These are phyloP conservation scores for Pleodorina starrii DNA, from an alignment of 139 green algal genomes.

Conservation along the genomic window DNA sequence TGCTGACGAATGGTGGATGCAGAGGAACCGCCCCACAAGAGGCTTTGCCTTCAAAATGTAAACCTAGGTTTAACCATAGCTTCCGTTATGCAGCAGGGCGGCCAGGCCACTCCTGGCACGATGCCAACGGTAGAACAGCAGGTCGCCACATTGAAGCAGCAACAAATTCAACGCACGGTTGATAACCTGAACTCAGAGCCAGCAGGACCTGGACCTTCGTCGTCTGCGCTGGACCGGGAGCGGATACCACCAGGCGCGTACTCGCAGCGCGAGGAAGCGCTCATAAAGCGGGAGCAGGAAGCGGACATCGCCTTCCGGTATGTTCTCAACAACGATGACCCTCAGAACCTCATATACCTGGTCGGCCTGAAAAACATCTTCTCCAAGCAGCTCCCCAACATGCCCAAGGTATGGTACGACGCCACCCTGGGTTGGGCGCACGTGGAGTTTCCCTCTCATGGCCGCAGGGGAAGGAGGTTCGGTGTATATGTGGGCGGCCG, in stretches of 20 bases:
- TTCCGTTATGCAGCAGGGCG: neutral
- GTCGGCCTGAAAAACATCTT: slow-evolving; percentile 96
- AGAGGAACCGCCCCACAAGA: slow-evolving; percentile 13
- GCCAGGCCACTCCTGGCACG: neutral
- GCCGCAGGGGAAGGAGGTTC: too few species aligned
- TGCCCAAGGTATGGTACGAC: slow-evolving; percentile 81
- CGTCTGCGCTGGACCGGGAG: neutral
- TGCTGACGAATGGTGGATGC: slow-evolving; percentile 1
- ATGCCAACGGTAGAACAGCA: neutral
- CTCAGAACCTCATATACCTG: slow-evolving; percentile 62
- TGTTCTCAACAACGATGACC: slow-evolving; percentile 74
- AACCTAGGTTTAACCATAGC: neutral
- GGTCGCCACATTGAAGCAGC: neutral
- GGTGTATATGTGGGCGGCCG: too few species aligned
- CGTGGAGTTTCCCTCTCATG: too few species aligned
- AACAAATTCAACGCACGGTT: neutral
- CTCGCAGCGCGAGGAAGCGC: slow-evolving; percentile 73
- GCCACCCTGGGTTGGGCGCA: slow-evolving; percentile 58
- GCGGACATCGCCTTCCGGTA: slow-evolving; percentile 82
- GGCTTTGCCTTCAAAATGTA: neutral
- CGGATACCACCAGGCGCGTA: slow-evolving; percentile 57
- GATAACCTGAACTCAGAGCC: neutral
- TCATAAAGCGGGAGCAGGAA: slow-evolving; percentile 72
- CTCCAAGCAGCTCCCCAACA: slow-evolving; percentile 97
- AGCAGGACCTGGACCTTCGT: neutral